phyloP scores from a whole-genome alignment of 148 eudicot species.

The Limonium bicolor region DNA sequence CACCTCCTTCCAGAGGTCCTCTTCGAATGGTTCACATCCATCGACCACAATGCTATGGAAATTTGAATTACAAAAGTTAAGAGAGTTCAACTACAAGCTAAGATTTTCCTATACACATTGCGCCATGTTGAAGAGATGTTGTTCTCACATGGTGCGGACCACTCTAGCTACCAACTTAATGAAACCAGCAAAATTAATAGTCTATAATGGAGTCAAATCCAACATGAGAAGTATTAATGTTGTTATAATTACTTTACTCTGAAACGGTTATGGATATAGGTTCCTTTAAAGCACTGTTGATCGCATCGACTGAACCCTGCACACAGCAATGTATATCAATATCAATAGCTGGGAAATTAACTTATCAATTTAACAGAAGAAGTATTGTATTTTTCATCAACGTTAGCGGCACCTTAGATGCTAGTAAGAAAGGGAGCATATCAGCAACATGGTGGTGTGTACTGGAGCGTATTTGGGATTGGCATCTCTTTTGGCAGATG shows the following conservation, averaged over 20 bases:
- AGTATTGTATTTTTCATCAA: not conserved
- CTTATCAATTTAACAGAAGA: not conserved
- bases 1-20: slow-evolving; percentile 89
- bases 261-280: slow-evolving; percentile 69
- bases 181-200: too few relatives aligned
- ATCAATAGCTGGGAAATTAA: too few relatives aligned
- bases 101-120: not conserved
- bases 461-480: slow-evolving; percentile 62
- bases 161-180: not conserved
- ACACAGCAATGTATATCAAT: too few relatives aligned
- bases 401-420: slow-evolving; percentile 44
- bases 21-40: slow-evolving; percentile 76
- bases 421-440: slow-evolving; percentile 53
- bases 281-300: slow-evolving; percentile 52
- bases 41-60: slow-evolving; percentile 70
- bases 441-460: slow-evolving; percentile 61
- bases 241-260: slow-evolving; percentile 88
- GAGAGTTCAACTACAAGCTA: not conserved
- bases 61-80: not conserved
- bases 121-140: not conserved
- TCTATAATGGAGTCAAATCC: too few relatives aligned
- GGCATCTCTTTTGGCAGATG: slow-evolving; percentile 37
- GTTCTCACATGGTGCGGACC: not conserved
- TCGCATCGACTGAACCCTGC: slow-evolving; percentile 56
- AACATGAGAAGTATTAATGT: too few relatives aligned